Evolutionary conservation across 495 filamentous ascomycete genomes (phyloP), one percentile per base, ranked within the genome.

Genomic region (Baudoinia panamericana): DNA sequence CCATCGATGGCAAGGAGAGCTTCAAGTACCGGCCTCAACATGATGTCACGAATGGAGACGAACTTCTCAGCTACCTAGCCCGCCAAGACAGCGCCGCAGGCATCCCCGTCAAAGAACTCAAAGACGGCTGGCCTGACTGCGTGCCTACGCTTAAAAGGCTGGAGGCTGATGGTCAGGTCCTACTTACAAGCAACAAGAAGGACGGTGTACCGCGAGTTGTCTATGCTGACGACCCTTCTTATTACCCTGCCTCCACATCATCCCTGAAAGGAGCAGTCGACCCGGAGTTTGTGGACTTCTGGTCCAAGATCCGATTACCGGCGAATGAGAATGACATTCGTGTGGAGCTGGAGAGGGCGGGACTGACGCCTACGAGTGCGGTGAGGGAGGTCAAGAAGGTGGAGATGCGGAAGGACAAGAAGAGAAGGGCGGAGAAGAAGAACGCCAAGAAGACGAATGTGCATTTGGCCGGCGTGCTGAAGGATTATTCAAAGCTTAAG

Each of bases 91-190:
- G 85, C n/a, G 81, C 82, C 1, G 71, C 75, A 35, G 85, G 84
- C 2, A 73, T 95, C 37, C 66, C 63, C 31, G 83, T 95, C 34
- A 83, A 81, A 54, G 84, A 93, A 42, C 69, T 97, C 20, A 87
- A 88, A 57, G 90, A 97, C 54, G 92, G 92, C 20, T 97, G 90
- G 90, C 73, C 77, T 5, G 78, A 78, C 44, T 86, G 82, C 45
- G 73, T 84, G 30, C 71, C 76, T 12, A 70, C 80, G 1, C 82
- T 97, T 61, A 71, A 74, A 43, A 67, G 74, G 48, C 64, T 96
- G 40, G 90, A 96, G 66, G 60, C 59, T 15, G 73, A 80, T 50
- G 78, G 83, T 39, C 78, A 80, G 61, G 65, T 96, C 10, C 65
- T 95, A 15, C 81, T 93, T 12, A 80, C 80, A 20, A 72, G 86